Evolutionary conservation across 805 yeast genomes (phyloP).

Genomic region (Zygosaccharomyces lentus): DNA sequence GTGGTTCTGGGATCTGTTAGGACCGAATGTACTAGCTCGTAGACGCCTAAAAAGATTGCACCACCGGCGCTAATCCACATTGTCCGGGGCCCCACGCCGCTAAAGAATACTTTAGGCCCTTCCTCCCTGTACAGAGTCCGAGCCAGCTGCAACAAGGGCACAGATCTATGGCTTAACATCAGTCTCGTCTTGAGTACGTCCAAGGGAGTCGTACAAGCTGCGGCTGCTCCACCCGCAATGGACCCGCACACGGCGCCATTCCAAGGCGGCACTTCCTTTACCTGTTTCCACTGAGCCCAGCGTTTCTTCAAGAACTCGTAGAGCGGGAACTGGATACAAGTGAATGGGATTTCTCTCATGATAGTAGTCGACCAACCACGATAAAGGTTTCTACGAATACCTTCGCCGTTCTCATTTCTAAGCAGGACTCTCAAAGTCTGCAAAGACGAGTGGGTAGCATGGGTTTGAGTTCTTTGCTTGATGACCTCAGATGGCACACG

Average conservation of each 20-base stretch:
- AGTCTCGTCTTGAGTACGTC: slow-evolving; percentile 79
- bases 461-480: slow-evolving; percentile 89
- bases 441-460: slow-evolving; percentile 50
- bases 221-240: slow-evolving; percentile 77
- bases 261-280: slow-evolving; percentile 49
- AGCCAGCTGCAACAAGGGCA: slow-evolving; percentile 47
- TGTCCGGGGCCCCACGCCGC: slow-evolving; percentile 92
- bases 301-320: slow-evolving; percentile 74
- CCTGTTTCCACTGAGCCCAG: slow-evolving; percentile 45
- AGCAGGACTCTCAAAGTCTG: slow-evolving; percentile 63
- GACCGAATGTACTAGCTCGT: slow-evolving; percentile 61
- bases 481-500: slow-evolving; percentile 97
- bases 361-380: slow-evolving; percentile 93
- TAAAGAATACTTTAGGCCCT: slow-evolving; percentile 66
- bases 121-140: slow-evolving; percentile 59
- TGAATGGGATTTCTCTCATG: slow-evolving; percentile 94
- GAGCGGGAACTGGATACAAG: slow-evolving; percentile 90
- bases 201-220: slow-evolving; percentile 75
- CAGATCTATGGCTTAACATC: slow-evolving; percentile 59
- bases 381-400: slow-evolving; percentile 71
- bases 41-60: slow-evolving; percentile 91
- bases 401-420: slow-evolving; percentile 69
- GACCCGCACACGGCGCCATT: slow-evolving; percentile 86
- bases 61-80: slow-evolving; percentile 99
- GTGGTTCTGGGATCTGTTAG: slow-evolving; percentile 18